Conservation (phyloP, 148 eudicot genomes). For the Camellia japonica region DNA sequence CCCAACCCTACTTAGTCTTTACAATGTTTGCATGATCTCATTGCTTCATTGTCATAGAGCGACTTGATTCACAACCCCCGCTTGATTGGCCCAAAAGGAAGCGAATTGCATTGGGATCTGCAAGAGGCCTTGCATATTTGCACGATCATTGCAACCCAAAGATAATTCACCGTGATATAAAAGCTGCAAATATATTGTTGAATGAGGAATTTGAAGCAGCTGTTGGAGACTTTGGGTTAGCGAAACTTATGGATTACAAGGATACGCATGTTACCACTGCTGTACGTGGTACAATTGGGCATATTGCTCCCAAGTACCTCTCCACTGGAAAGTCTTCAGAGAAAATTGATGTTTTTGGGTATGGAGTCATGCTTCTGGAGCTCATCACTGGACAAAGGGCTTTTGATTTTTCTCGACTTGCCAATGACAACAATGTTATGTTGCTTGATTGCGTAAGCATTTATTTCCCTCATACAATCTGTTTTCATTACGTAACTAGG, state of each 20-base stretch:
- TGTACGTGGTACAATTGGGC: conserved; percentile 64
- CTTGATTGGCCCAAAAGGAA: conserved; percentile 60
- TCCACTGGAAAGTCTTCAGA: conserved; percentile 59
- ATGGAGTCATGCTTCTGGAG: conserved; percentile 70
- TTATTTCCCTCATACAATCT: not conserved
- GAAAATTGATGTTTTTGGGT: conserved; percentile 63
- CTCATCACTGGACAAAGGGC: conserved; percentile 67
- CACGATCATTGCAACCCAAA: conserved; percentile 65
- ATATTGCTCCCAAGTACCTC: conserved; percentile 63
- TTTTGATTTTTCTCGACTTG: conserved; percentile 63
- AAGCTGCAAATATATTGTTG: conserved; percentile 61
- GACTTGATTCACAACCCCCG: conserved; percentile 40
- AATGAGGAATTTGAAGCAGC: conserved; percentile 72
- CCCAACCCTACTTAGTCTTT: not conserved
- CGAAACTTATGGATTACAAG: conserved; percentile 61
- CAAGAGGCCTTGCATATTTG: conserved; percentile 63
- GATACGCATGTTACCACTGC: conserved; percentile 65
- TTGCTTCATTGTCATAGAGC: conserved; percentile 30
- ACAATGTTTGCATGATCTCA: not conserved
- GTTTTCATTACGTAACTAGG: not conserved
- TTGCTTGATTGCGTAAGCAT: conserved; percentile 64
- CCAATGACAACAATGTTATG: conserved; percentile 56
- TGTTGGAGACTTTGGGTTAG: conserved; percentile 67
- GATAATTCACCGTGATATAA: conserved; percentile 67
- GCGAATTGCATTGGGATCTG: conserved; percentile 54